These are phyloP conservation scores for Trichoderma koningii DNA, from an alignment of 2,329 filamentous ascomycete species.

Conservation along the genomic window DNA sequence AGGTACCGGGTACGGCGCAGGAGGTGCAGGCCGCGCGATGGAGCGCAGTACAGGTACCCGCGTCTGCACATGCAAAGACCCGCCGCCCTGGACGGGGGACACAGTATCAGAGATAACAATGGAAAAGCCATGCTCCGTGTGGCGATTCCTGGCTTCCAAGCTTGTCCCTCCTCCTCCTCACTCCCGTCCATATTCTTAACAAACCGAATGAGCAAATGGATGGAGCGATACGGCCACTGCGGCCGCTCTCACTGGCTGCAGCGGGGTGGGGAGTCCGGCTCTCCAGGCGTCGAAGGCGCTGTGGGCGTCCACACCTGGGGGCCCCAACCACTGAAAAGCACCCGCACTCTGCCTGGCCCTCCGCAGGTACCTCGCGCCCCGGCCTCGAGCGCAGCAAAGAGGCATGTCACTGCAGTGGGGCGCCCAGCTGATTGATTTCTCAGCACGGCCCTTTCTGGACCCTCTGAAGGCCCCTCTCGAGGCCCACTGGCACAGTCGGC, in stretches of 20 bases:
- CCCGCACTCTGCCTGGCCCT: not conserved
- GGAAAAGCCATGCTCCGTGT: not conserved
- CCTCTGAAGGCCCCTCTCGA: not conserved
- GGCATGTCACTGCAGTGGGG: constrained; percentile 14
- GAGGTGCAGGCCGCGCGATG: not conserved
- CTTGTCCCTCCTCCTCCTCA: too few relatives aligned
- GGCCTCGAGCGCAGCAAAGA: not conserved
- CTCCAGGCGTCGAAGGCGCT: constrained; percentile 16
- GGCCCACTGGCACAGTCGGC: constrained; percentile 19
- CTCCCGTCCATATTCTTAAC: constrained; percentile 8
- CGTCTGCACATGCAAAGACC: not conserved
- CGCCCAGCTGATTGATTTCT: constrained; percentile 27
- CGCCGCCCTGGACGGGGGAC: not conserved
- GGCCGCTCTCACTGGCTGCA: constrained; percentile 20
- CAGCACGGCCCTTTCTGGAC: constrained; percentile 18
- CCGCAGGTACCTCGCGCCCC: constrained; percentile 2
- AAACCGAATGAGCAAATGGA: constrained; percentile 25
- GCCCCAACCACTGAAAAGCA: not conserved
- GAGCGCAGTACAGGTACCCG: not conserved
- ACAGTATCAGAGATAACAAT: constrained; percentile 11
- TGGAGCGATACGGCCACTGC: constrained; percentile 1
- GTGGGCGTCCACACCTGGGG: constrained; percentile 6
- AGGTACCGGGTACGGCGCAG: not conserved
- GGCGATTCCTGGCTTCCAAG: not conserved
- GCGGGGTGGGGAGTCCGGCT: not conserved